Evolutionary conservation across 1,284 basidiomycete genomes (phyloP), one percentile per base, ranked within the genome.

Genomic region (Tremellales sp.): DNA sequence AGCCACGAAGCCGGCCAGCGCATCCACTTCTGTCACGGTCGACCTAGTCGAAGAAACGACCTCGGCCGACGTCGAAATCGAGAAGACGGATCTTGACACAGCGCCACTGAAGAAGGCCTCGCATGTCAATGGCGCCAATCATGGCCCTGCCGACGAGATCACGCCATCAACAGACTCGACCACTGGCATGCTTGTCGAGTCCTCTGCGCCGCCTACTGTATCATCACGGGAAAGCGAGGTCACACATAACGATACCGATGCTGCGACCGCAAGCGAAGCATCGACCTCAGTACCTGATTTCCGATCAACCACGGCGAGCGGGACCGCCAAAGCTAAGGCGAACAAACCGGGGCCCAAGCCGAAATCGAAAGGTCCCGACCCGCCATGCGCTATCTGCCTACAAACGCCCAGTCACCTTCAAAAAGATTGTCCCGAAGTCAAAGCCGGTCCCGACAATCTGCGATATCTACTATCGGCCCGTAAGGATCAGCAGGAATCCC

Each of bases 361-460:
- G n/a, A 36, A 36, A 36, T 31, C 29, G 8, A 13, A 17, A 6
- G 19, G 19, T 6, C 6, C 19, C 13, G 33, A 36, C 15, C 15
- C 19, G 4, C 33, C 33, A 6, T 36, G 33, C 13, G 19, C 13
- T 6, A 36, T 36, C 33, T 36, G 33, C 13, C 41, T 65, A 57
- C 45, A 33, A 45, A 40, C 49, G 46, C 4, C 51, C 0, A 12
- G 31, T n/a, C 64, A 67, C 45, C 37, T 62, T 0, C 59, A 65
- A 42, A 60, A 62, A 19, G 56, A 64, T 26, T 70, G 67, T 48
- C 60, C 65, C 0, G 37, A 41, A 3, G 64, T 68, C 31, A 53
- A 54, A 29, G 50, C 36, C 6, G 65, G 65, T 17, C 31, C 58
- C 7, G 54, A 54, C 4, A 36, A 36, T 19, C 53, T 68, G 7